Evolutionary conservation across 78 protist species (phyloP).

Genomic region (slime mould (Dictyostelium discoideum)): DNA sequence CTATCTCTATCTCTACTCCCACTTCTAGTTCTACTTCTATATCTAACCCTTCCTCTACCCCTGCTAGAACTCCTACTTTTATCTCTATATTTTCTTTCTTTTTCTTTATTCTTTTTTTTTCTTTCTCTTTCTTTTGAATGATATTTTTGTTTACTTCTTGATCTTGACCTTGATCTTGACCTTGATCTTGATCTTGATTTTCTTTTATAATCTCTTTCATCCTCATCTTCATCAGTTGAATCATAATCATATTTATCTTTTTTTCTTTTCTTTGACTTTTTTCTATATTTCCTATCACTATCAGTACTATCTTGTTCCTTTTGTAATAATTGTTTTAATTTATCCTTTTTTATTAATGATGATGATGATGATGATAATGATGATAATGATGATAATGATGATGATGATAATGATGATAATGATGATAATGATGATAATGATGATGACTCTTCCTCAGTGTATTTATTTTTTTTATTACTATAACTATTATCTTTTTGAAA

Average conservation of each 20-base stretch:
- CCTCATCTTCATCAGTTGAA: not conserved
- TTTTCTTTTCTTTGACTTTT: slow-evolving; percentile 18
- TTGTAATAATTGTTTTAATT: slow-evolving; percentile 3
- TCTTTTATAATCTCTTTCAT: not conserved
- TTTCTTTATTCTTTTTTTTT: not conserved
- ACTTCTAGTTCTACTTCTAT: not conserved
- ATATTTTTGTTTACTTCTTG: not conserved
- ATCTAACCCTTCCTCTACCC: not conserved
- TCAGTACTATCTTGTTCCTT: not conserved
- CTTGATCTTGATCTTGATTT: not conserved
- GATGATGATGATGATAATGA: not conserved
- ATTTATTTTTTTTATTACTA: not conserved
- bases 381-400: not conserved
- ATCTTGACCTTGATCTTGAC: slow-evolving; percentile 10
- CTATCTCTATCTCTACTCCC: not conserved
- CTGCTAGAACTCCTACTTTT: not conserved
- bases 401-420: no score
- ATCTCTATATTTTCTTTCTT: not conserved
- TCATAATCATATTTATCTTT: not conserved
- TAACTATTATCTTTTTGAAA: not conserved
- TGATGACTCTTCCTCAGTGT: not conserved
- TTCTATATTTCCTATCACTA: not conserved
- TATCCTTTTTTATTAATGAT: not conserved
- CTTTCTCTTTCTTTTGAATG: not conserved
- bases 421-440: not conserved